Conservation (phyloP, 768 basidiomycete species). For the Phaeotremella skinneri region DNA sequence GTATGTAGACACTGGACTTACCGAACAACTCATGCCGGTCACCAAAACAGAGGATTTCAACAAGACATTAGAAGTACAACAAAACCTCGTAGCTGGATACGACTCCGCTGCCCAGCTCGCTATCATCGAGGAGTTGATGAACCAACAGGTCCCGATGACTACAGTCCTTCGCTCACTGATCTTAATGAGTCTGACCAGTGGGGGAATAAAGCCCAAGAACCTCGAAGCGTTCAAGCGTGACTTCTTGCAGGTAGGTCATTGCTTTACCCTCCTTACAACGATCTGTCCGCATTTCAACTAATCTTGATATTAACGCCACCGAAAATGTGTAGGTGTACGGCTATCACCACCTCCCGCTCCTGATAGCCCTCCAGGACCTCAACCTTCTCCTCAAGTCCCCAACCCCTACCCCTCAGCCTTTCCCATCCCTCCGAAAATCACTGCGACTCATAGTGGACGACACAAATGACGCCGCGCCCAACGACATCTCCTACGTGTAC, state of each 20-base stretch:
- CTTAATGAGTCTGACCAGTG: slow-evolving; percentile 75
- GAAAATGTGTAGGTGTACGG: slow-evolving; percentile 63
- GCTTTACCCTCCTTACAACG: slow-evolving; percentile 48
- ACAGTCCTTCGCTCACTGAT: slow-evolving; percentile 76
- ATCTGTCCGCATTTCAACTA: slow-evolving; percentile 63
- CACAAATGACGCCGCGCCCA: slow-evolving; percentile 65
- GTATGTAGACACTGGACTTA: slow-evolving; percentile 77
- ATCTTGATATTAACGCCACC: slow-evolving; percentile 48
- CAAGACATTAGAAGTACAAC: slow-evolving; percentile 88
- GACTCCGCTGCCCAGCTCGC: slow-evolving; percentile 73
- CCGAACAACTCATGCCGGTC: slow-evolving; percentile 81
- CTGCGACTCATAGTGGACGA: slow-evolving; percentile 89
- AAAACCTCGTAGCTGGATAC: slow-evolving; percentile 94
- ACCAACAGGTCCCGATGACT: slow-evolving; percentile 78
- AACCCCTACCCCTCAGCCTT: slow-evolving; percentile 62
- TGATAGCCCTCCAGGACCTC: slow-evolving; percentile 52
- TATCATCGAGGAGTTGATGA: slow-evolving; percentile 87
- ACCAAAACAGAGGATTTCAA: slow-evolving; percentile 87
- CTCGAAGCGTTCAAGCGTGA: slow-evolving; percentile 89
- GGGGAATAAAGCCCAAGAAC: slow-evolving; percentile 80
- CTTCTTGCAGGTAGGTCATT: slow-evolving; percentile 76
- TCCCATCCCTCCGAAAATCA: slow-evolving; percentile 69
- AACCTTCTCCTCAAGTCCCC: slow-evolving; percentile 63
- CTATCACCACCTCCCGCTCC: slow-evolving; percentile 58
- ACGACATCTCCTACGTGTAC: slow-evolving; percentile 93